Conservation (phyloP, 345 rosid species). For the Microthlaspi erraticum region DNA sequence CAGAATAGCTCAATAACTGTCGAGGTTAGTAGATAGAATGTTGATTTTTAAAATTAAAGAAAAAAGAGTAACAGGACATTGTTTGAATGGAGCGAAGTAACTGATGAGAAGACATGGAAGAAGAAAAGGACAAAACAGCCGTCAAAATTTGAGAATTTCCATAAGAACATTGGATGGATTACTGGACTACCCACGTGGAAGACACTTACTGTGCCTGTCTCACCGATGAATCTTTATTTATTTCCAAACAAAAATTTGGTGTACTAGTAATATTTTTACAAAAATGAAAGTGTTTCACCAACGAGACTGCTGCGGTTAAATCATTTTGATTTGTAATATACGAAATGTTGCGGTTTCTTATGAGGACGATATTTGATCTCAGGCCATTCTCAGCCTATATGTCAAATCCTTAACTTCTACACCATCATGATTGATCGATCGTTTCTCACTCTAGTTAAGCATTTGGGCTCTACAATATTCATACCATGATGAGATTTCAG, state of each 20-base stretch:
- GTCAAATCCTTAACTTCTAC: background rate
- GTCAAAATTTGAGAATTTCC: background rate
- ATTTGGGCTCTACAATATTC: background rate
- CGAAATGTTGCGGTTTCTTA: background rate
- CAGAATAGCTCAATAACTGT: background rate
- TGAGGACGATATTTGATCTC: background rate
- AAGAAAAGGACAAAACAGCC: conserved; percentile 12
- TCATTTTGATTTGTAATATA: background rate
- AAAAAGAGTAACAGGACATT: background rate
- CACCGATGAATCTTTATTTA: background rate
- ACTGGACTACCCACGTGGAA: background rate
- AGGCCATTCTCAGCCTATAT: background rate
- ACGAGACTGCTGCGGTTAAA: background rate
- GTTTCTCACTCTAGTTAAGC: background rate
- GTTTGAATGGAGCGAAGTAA: background rate
- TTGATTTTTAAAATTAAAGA: background rate
- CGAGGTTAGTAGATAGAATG: no score
- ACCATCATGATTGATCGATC: background rate
- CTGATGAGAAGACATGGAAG: background rate
- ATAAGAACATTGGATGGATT: background rate
- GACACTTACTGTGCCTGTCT: conserved; percentile 7
- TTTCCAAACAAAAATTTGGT: no score
- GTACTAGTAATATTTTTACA: no score
- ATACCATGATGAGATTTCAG: background rate
- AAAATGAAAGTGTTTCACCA: no score